Evolutionary conservation across 2,329 filamentous ascomycete genomes (phyloP), one percentile per base, ranked within the genome.

Genomic region (Calonectria hawksworthii): DNA sequence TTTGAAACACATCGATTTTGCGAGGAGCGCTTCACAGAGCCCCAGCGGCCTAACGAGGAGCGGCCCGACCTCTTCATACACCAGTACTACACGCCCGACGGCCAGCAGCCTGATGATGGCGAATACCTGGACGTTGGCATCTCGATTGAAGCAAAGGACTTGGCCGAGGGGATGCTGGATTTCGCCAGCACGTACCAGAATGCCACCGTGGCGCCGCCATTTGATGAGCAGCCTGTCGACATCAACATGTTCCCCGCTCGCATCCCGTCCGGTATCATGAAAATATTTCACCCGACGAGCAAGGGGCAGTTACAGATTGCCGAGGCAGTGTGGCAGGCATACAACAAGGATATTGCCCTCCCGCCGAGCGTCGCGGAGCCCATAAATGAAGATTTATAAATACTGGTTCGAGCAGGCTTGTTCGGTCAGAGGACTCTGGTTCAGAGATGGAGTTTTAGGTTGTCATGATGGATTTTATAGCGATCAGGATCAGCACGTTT

Each of bases 241-340:
- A 61, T 61, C 30, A 61, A 32, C 23, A 36, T 69, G 67, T 47
- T 61, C 36, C 67, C 67, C 14, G 36, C 28, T 13, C 67, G 52
- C 26, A 69, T 69, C 52, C 67, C 67, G 21, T 61, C 52, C 11
- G 52, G 67, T 26, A 59, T 69, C 67, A 50, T 69, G 52, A 69
- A 69, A 23, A 56, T 61, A 18, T 69, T 69, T 52, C 67, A 69
- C 28, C 67, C 67, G 28, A 69, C 67, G 18, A 41, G 51, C 21
- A 36, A 47, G 34, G 67, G 67, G 21, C 67, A 69, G n/a, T 34
- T 54, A n/a, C 32, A 56, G 5, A 68, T 68, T 41, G 56, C 56
- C 2, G 56, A 63, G 23, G 56, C 56, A 41, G 56, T 63, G 13
- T 63, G 34, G 34, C 34, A 63, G 34, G 56, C 56, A 26, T 41